Conservation (phyloP, 2,329 filamentous ascomycete genomes). For the Microcyclospora pomicola region DNA sequence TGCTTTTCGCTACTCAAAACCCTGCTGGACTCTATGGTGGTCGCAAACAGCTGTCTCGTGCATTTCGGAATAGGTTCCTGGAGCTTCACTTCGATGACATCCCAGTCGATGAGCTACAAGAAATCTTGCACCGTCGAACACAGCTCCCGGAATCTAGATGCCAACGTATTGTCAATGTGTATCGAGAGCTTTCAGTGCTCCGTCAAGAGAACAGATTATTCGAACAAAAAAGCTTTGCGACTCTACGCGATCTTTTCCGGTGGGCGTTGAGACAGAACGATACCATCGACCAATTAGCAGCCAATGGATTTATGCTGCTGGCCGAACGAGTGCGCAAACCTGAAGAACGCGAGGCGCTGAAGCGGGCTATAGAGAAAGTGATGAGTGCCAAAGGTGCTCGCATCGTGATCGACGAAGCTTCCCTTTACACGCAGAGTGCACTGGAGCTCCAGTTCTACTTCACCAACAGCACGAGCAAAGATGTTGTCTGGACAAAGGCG, state of each 20-base stretch:
- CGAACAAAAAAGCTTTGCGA: constrained; percentile 96
- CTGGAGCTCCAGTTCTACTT: constrained; percentile 25
- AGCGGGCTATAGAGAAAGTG: constrained; percentile 72
- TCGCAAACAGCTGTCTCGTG: constrained; percentile 79
- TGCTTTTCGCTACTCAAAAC: constrained; percentile 97
- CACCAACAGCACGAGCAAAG: constrained; percentile 36
- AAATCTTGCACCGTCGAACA: constrained; percentile 77
- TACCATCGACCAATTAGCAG: constrained; percentile 73
- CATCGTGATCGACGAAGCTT: constrained; percentile 60
- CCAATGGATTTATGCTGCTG: constrained; percentile 91
- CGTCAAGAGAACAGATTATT: constrained; percentile 85
- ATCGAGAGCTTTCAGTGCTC: constrained; percentile 78
- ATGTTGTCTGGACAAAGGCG: constrained; percentile 84
- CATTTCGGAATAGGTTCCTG: constrained; percentile 91
- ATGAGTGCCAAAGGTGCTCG: constrained; percentile 49
- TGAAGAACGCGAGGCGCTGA: constrained; percentile 74
- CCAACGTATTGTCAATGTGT: constrained; percentile 78
- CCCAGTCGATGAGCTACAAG: constrained; percentile 82
- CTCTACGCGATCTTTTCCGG: constrained; percentile 83
- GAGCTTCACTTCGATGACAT: constrained; percentile 98
- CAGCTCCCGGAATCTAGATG: constrained; percentile 87
- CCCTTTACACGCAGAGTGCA: constrained; percentile 49
- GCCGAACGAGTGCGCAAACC: constrained; percentile 87
- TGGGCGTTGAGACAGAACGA: constrained; percentile 84
- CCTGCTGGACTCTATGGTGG: constrained; percentile 91